Base-by-base conservation (phyloP, 2,329 filamentous ascomycete species). In the Aureobasidium uvarum region DNA sequence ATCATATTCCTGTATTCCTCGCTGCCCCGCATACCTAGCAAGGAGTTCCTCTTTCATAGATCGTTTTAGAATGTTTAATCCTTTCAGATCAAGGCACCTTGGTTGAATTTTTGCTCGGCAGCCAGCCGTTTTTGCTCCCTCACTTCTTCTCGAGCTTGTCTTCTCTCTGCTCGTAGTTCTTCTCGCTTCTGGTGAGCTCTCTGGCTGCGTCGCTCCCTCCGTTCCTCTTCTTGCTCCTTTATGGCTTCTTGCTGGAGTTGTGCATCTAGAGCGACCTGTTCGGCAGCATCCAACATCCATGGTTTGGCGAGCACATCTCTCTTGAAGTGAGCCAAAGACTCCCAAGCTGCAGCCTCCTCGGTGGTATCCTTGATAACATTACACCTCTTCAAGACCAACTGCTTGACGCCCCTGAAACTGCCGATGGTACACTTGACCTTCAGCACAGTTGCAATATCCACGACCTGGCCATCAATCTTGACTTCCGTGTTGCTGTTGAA, bases 351-450 rank as follows among this genome's bases (percentile, higher is more conserved):
- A 56, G 81, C 80, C 71, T 88, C 86, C 33, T 83, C 80, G 48
- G 80, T 79, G 16, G 84, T 87, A 48, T 81, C 80, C 2, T 72
- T 71, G 1, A 88, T 72, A 0, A 81, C 65, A 45, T 74, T 76
- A 8, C 85, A 77, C 3, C 84, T 79, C 71, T 86, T 84, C 31
- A 86, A 73, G 18, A 83, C 76, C 10, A 88, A 67, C 69, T 88
- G 85, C 67, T 81, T 80, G 14, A 73, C 71, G 5, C 75, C 73
- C 28, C 60, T 63, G 5, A 84, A 80, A 13, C 73, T 75, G 0
- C 78, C 78, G 11, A 88, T 76, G 0, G 81, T 84, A 33, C 85
- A 84, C 69, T 88, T 87, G 4, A 82, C 76, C 66, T 85, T 85
- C 2, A 86, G 72, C 7, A 84, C 76, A 0, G 78, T 77, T 4